A percentile compares a stretch with the other conserved stretches of the same genome.
These are phyloP conservation scores for Xanthoconium stramineum DNA, from an alignment of 768 basidiomycete species.

Conservation along the genomic window DNA sequence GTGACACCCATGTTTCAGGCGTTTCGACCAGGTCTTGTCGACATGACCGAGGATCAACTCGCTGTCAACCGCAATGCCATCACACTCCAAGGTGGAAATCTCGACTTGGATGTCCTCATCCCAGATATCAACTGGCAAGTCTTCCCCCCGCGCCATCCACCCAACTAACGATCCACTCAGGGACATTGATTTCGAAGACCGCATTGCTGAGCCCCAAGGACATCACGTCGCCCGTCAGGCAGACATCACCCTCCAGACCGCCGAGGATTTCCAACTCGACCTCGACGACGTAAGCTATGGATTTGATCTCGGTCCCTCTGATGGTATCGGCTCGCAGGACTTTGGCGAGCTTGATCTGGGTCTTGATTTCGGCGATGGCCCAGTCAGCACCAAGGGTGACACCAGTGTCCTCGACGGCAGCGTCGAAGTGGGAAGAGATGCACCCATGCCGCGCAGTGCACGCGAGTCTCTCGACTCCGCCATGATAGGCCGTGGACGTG, in stretches of 20 bases:
- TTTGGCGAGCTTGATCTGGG: slow-evolving; percentile 71
- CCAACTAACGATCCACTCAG: slow-evolving; percentile 37
- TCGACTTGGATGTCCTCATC: slow-evolving; percentile 77
- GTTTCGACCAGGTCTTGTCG: slow-evolving; percentile 92
- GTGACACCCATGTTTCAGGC: slow-evolving; percentile 47
- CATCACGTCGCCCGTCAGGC: slow-evolving; percentile 82
- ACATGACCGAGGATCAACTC: slow-evolving; percentile 93
- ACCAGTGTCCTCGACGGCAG: slow-evolving; percentile 55
- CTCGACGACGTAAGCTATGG: slow-evolving; percentile 55
- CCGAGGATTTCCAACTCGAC: slow-evolving; percentile 70
- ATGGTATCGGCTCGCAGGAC: slow-evolving; percentile 86
- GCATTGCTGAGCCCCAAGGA: slow-evolving; percentile 57
- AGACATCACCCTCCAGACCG: slow-evolving; percentile 83
- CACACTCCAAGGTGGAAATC: slow-evolving; percentile 72
- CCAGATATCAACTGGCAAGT: slow-evolving; percentile 79
- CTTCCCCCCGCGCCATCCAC: not conserved
- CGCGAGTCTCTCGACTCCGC: slow-evolving; percentile 62
- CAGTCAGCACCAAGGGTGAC: slow-evolving; percentile 34
- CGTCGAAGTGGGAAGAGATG: slow-evolving; percentile 77
- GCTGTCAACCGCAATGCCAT: slow-evolving; percentile 85
- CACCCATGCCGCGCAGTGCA: slow-evolving; percentile 41
- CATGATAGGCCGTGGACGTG: slow-evolving; percentile 46
- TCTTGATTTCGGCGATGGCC: slow-evolving; percentile 70
- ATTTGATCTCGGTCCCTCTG: slow-evolving; percentile 76
- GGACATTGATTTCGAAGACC: slow-evolving; percentile 77